Percentiles rank a stretch among this genome's conserved stretches.
Conservation (phyloP, 805 yeast genomes). For the Candida jianshihensis region DNA sequence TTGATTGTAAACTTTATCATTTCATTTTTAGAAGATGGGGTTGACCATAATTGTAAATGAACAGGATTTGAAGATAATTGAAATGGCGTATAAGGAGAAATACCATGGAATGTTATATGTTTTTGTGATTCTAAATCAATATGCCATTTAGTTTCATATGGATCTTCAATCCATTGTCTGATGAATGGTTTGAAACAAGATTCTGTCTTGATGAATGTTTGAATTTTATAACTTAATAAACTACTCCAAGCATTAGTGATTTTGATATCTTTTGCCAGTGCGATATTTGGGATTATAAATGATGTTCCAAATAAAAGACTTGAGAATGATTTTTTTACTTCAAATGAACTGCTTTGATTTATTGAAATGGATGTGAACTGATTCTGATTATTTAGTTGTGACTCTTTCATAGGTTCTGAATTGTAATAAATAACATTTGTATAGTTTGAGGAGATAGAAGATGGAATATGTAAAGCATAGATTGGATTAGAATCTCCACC, state of each 20-base stretch:
- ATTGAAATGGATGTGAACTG: conserved; percentile 7
- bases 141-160: conserved; percentile 78
- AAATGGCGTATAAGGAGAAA: conserved; percentile 65
- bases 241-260: conserved; percentile 57
- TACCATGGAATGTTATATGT: conserved; percentile 46
- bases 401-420: too few species aligned
- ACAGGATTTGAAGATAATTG: conserved; percentile 19
- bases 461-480: conserved; percentile 36
- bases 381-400: neutral
- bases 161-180: conserved; percentile 58
- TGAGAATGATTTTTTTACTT: conserved; percentile 2
- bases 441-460: conserved; percentile 33
- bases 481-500: conserved; percentile 47
- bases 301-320: conserved; percentile 17
- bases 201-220: conserved; percentile 10
- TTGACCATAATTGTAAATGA: conserved; percentile 43
- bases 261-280: conserved; percentile 40
- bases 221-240: conserved; percentile 44
- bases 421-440: conserved; percentile 43
- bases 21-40: conserved; percentile 20
- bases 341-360: neutral
- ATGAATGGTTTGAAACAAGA: conserved; percentile 50
- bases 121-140: conserved; percentile 38
- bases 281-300: conserved; percentile 33
- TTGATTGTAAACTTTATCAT: conserved; percentile 12